Base-by-base conservation (phyloP, 179 eudicot genomes). In the Nepenthes alata region DNA sequence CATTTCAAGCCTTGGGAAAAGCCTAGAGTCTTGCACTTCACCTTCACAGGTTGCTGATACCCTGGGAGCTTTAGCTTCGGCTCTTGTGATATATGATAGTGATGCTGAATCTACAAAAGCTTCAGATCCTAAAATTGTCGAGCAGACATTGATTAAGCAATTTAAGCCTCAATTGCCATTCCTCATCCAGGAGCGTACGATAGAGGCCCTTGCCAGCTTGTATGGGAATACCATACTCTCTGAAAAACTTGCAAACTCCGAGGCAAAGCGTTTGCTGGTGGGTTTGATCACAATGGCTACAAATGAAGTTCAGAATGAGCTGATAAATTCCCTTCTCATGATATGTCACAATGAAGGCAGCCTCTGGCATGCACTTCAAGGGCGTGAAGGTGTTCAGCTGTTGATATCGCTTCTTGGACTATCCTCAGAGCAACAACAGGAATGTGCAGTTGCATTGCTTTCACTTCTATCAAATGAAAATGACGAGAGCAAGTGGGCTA, bases 401-500 rank as follows among this genome's bases (percentile, higher is more conserved):
- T 75, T 94, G 68, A 94, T 94, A 61, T 90, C 99, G 48, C 96
- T 94, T 80, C 96, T 94, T 61, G 99, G 99, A 39, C 83, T 94
- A 68, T 94, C 99, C 47, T 90, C 97, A 37, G 99, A 90, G 80
- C 99, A 94, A 74, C 99, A 94, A 54, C 99, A 94, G 73, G 99
- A 94, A 64, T 85, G 96, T 77, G 95, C 97, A 50, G 97, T 94
- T 71, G 96, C 97, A 2, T 81, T 94, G 71, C 89, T 94, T 65
- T 79, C 91, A 50, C 89, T 95, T 72, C 67, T 95, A 51, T 87
- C 97, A 38, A 78, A 81, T 63, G 99, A 95, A 64, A 88, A 87
- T 67, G 97, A 91, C 76, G 99, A 95, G 69, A 87, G 97, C 66
- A 95, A 95, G 76, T 95, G 99, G 99, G 96, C 99, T 60, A 91